Percentiles rank a stretch among this genome's conserved stretches.
These are phyloP conservation scores for Arthrobotrys entomopaga DNA, from an alignment of 2,329 filamentous ascomycete species.

Conservation along the genomic window DNA sequence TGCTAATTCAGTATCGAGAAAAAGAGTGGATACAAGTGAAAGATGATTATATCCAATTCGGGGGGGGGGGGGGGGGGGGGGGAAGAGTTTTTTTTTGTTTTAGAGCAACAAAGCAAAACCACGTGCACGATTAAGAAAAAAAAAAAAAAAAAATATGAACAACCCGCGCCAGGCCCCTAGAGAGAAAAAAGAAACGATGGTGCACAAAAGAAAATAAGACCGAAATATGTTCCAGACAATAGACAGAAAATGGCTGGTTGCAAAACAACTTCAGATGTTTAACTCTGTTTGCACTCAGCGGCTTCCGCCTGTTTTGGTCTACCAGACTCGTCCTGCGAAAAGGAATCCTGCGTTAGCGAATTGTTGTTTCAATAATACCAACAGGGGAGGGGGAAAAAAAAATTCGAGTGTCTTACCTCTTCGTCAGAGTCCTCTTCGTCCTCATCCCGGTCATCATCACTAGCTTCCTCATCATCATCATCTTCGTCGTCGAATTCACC, in stretches of 20 bases:
- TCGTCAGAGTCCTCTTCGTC: conserved; percentile 84
- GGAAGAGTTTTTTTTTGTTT: neutral
- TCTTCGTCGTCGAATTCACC: conserved; percentile 91
- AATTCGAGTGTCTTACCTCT: conserved; percentile 68
- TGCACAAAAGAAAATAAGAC: conserved; percentile 49
- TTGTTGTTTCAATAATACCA: conserved; percentile 7
- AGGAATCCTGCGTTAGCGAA: conserved; percentile 37
- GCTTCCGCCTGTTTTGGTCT: conserved; percentile 88
- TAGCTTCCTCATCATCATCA: conserved; percentile 87
- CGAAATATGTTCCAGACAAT: conserved; percentile 42
- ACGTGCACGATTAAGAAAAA: conserved; percentile 18
- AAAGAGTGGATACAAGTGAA: conserved; percentile 25
- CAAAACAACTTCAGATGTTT: conserved; percentile 61
- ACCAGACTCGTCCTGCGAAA: conserved; percentile 78
- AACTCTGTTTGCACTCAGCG: conserved; percentile 96
- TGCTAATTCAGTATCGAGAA: conserved; percentile 30
- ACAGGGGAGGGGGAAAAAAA: conserved; percentile 6
- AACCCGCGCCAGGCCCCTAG: conserved; percentile 59
- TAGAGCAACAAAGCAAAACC: conserved; percentile 21
- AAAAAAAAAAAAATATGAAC: conserved; percentile 52
- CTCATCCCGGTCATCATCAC: conserved; percentile 79
- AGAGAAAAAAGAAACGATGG: conserved; percentile 57
- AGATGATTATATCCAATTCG: conserved; percentile 46
- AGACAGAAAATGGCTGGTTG: conserved; percentile 58
- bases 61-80: neutral